phyloP scores from a whole-genome alignment of 768 basidiomycete species.

The Holtermannia corniformis region DNA sequence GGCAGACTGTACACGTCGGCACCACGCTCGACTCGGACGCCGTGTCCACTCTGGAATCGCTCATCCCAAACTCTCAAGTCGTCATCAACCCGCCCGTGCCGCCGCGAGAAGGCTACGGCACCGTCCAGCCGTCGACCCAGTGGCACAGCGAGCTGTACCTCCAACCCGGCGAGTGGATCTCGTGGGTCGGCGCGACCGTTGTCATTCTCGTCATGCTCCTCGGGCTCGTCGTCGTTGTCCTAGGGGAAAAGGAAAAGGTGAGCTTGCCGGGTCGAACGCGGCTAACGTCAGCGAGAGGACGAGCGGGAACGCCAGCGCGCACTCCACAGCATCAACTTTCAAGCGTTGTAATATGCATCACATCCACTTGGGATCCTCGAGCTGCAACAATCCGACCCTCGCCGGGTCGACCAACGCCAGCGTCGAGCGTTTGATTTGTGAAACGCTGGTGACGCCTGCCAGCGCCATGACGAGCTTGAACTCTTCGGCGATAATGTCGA shows the following conservation, averaged over 20 bases:
- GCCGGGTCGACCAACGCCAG: too few species aligned
- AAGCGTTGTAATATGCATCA: conserved; percentile 55
- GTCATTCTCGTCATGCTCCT: conserved; percentile 62
- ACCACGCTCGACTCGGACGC: conserved; percentile 70
- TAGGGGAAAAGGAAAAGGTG: conserved; percentile 91
- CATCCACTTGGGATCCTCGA: background rate
- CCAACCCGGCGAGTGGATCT: conserved; percentile 92
- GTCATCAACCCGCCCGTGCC: conserved; percentile 65
- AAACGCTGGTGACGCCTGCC: too few species aligned
- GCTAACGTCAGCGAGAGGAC: conserved; percentile 63
- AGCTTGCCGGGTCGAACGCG: conserved; percentile 23
- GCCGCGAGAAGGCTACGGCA: background rate
- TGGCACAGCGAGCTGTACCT: conserved; percentile 89
- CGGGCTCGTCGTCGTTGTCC: conserved; percentile 68
- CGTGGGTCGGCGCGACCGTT: conserved; percentile 87
- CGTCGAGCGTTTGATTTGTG: too few species aligned
- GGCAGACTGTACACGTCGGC: conserved; percentile 79
- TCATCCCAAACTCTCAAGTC: conserved; percentile 93
- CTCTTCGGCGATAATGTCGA: too few species aligned
- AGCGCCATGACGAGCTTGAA: too few species aligned
- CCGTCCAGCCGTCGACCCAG: conserved; percentile 20
- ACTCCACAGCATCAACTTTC: conserved; percentile 96
- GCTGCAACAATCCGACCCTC: too few species aligned
- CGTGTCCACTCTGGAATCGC: conserved; percentile 87
- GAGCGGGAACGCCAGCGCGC: conserved; percentile 77